Percentiles rank a stretch among this genome's conserved stretches.
Conservation (phyloP, 2,329 filamentous ascomycete species). For the Coniochaeta prunicola region DNA sequence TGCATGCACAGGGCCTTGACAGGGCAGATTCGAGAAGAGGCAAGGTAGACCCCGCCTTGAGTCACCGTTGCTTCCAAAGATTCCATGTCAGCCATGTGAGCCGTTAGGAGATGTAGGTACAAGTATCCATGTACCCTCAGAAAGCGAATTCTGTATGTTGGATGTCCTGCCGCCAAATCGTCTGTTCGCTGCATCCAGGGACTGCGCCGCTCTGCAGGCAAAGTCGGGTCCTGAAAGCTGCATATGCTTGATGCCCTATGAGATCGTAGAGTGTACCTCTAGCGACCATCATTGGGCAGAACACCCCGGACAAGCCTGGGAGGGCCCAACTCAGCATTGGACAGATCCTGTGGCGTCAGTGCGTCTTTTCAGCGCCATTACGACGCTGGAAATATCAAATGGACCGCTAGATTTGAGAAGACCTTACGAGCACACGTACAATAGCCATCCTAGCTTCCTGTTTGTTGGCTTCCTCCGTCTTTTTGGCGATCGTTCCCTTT, state of each 20-base stretch:
- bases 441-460: not conserved
- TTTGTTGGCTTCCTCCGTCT: not conserved
- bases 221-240: slow-evolving; percentile 27
- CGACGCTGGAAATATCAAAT: not conserved
- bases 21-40: not conserved
- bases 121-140: not conserved
- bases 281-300: slow-evolving; percentile 26
- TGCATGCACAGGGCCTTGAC: not conserved
- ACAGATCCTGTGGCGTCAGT: slow-evolving; percentile 2
- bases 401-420: not conserved
- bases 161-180: not conserved
- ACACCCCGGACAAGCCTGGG: slow-evolving; percentile 10
- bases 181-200: slow-evolving; percentile 16
- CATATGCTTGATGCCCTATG: slow-evolving; percentile 33
- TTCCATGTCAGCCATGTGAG: not conserved
- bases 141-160: not conserved
- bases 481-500: not conserved
- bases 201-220: slow-evolving; percentile 37
- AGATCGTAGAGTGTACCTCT: slow-evolving; percentile 22
- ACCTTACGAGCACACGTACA: too few relatives aligned
- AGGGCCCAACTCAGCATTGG: slow-evolving; percentile 4
- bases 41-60: not conserved
- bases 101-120: not conserved
- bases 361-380: not conserved
- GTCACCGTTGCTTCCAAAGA: not conserved